Percentiles rank a stretch among this genome's conserved stretches.
Conservation (phyloP, 1,284 basidiomycete genomes). For the Puccinia hordei region DNA sequence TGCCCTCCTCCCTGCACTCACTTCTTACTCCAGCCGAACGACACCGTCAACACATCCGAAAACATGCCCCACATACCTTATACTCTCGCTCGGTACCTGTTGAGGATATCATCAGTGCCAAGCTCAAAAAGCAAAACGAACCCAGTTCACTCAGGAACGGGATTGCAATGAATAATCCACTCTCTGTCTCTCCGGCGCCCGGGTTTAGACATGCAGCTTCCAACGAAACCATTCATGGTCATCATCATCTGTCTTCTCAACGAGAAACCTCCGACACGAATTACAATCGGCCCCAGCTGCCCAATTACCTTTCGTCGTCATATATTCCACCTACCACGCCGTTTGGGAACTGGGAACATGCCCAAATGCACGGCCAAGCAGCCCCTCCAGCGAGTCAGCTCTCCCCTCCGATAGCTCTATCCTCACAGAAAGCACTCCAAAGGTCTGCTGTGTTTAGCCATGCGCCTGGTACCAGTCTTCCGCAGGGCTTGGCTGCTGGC, state of each 20-base stretch:
- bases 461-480: constrained; percentile 80
- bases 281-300: constrained; percentile 4
- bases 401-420: constrained; percentile 14
- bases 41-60: constrained; percentile 62
- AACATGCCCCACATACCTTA: constrained; percentile 38
- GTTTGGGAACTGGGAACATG: constrained; percentile 12
- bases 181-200: constrained; percentile 44
- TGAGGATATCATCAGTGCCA: constrained; percentile 31
- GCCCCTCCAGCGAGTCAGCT: not conserved
- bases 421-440: not conserved
- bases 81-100: constrained; percentile 44
- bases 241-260: constrained; percentile 15
- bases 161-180: not conserved
- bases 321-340: constrained; percentile 32
- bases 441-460: constrained; percentile 67
- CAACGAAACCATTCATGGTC: constrained; percentile 23
- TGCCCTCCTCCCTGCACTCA: constrained; percentile 82
- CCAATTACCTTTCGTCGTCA: constrained; percentile 27
- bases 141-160: constrained; percentile 23
- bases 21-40: constrained; percentile 80
- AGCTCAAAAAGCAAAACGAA: constrained; percentile 25
- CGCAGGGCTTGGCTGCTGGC: constrained; percentile 80
- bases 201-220: constrained; percentile 10
- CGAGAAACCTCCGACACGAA: constrained; percentile 14
- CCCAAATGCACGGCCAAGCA: not conserved